These are phyloP conservation scores for Pseudogymnoascus sp. DNA, from an alignment of 2,329 filamentous ascomycete genomes.

Conservation along the genomic window DNA sequence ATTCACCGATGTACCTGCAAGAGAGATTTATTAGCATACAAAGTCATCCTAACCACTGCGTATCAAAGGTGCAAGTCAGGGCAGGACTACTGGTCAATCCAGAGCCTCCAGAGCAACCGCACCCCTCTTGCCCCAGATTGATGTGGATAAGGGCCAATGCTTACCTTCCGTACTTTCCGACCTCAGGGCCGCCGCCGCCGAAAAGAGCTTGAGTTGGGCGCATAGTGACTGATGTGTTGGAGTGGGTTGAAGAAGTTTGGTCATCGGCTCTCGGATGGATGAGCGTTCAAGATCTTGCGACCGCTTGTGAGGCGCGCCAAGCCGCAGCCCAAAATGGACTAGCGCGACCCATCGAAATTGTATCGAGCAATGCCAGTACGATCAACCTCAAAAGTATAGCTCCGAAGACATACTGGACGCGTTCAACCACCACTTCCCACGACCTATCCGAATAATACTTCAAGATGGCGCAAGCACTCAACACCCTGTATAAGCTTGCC, in stretches of 20 bases:
- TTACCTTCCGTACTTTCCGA: constrained; percentile 30
- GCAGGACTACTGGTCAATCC: not conserved
- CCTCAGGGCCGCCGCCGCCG: constrained; percentile 23
- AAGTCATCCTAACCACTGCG: not conserved
- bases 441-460: not conserved
- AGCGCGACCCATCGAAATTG: constrained; percentile 24
- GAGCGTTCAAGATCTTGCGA: constrained; percentile 11
- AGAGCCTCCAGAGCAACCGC: not conserved
- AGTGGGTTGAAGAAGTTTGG: constrained; percentile 12
- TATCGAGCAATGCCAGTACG: constrained; percentile 13
- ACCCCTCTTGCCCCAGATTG: not conserved
- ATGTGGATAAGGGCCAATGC: constrained; percentile 13
- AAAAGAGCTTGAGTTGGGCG: constrained; percentile 26
- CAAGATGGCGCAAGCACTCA: constrained; percentile 45
- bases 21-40: not conserved
- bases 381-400: constrained; percentile 9
- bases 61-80: not conserved
- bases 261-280: constrained; percentile 15
- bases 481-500: constrained; percentile 56
- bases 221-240: constrained; percentile 23
- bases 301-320: constrained; percentile 17
- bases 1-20: constrained; percentile 26
- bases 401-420: constrained; percentile 2
- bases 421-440: constrained; percentile 2
- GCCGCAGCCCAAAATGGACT: constrained; percentile 15